Evolutionary conservation across 257 asterid species (phyloP).

Genomic region (Solanum piurae): DNA sequence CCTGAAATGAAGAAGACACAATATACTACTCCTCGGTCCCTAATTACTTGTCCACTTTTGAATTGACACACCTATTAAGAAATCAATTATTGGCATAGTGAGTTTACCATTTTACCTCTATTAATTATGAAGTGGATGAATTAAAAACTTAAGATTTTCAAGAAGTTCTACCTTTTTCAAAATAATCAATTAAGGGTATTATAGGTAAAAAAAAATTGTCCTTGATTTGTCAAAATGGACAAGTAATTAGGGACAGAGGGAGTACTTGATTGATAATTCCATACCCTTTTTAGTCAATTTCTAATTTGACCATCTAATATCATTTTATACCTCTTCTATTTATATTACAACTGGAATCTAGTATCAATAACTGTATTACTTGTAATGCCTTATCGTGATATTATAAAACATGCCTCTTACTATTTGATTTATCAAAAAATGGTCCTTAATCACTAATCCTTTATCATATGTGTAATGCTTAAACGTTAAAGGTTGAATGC

Average conservation of each 20-base stretch:
- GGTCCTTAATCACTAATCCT: background rate
- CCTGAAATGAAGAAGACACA: background rate
- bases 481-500: background rate
- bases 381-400: background rate
- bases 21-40: background rate
- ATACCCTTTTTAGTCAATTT: background rate
- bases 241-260: too few species aligned
- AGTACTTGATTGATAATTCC: background rate
- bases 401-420: background rate
- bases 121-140: too few species aligned
- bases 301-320: background rate
- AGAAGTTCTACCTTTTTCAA: too few species aligned
- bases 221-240: too few species aligned
- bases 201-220: too few species aligned
- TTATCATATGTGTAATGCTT: background rate
- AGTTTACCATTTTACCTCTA: too few species aligned
- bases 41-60: too few species aligned
- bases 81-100: too few species aligned
- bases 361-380: background rate
- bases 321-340: background rate
- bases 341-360: background rate
- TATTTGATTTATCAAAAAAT: background rate
- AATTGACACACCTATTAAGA: too few species aligned
- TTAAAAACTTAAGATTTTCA: too few species aligned
- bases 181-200: too few species aligned